These are phyloP conservation scores for Quercus phellos DNA, from an alignment of 331 rosid species.

Conservation along the genomic window DNA sequence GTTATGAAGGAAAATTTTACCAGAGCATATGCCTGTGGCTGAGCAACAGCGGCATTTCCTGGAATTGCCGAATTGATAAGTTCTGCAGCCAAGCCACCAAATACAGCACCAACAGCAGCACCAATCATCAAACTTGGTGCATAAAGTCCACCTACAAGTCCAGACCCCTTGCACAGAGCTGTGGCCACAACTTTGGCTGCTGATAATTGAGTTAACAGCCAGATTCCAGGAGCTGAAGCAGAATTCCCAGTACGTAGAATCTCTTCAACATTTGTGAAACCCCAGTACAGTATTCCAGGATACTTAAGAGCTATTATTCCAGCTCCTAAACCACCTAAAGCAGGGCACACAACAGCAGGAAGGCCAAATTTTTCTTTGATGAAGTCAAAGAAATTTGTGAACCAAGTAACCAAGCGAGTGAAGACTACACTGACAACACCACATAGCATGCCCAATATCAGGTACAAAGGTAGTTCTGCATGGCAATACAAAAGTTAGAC, in stretches of 20 bases:
- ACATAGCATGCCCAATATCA: slow-evolving; percentile 98
- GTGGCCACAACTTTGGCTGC: slow-evolving; percentile 93
- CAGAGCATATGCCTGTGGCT: slow-evolving; percentile 98
- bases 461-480: slow-evolving; percentile 92
- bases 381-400: slow-evolving; percentile 57
- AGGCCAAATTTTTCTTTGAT: slow-evolving; percentile 81
- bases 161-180: slow-evolving; percentile 97
- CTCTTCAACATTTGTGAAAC: slow-evolving; percentile 98
- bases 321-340: slow-evolving; percentile 94
- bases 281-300: slow-evolving; percentile 99
- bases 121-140: slow-evolving; percentile 99
- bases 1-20: slow-evolving; percentile 33
- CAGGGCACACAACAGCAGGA: slow-evolving; percentile 89
- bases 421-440: slow-evolving; percentile 92
- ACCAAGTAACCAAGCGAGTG: slow-evolving; percentile 85
- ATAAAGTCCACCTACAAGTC: slow-evolving; percentile 95
- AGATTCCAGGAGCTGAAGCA: slow-evolving; percentile 98
- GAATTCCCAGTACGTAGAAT: slow-evolving; percentile 85
- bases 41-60: slow-evolving; percentile 96
- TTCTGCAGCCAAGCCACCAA: slow-evolving; percentile 94
- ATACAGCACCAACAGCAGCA: slow-evolving; percentile 98
- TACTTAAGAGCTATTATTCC: slow-evolving; percentile 96
- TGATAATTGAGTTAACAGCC: slow-evolving; percentile 84
- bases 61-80: slow-evolving; percentile 82
- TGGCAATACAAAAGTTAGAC: slow-evolving; percentile 30